Conservation (phyloP, 108 stramenopile species). For the Stephanodiscus minutulus region DNA sequence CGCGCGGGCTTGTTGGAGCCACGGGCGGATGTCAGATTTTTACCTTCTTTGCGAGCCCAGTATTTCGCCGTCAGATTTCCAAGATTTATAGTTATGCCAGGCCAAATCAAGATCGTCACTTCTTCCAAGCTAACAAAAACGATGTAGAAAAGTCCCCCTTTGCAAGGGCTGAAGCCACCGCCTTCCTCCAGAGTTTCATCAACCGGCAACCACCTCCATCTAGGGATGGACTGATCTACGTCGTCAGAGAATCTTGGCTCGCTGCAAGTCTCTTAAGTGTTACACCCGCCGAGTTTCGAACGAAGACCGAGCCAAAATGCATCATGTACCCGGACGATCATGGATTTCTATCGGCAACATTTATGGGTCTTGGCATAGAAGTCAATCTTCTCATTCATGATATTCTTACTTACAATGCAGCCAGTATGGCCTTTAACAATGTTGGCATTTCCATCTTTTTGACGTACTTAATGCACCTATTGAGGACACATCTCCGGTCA, state of each 20-base stretch:
- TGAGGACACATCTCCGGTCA: conserved; percentile 28
- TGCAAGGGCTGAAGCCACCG: conserved; percentile 25
- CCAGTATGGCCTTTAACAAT: conserved; percentile 61
- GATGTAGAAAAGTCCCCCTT: conserved; percentile 8
- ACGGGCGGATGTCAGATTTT: conserved; percentile 46
- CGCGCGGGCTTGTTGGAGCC: conserved; percentile 62
- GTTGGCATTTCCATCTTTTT: conserved; percentile 51
- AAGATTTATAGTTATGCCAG: conserved; percentile 42
- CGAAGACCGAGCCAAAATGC: conserved; percentile 44
- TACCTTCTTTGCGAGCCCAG: conserved; percentile 35
- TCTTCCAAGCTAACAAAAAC: conserved; percentile 5
- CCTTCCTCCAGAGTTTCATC: conserved; percentile 39
- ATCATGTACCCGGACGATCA: conserved; percentile 68
- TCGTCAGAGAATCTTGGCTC: conserved; percentile 32
- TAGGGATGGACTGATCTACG: conserved; percentile 24
- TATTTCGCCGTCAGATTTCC: conserved; percentile 41
- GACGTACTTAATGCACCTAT: conserved; percentile 59
- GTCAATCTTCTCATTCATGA: conserved; percentile 66
- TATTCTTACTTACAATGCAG: conserved; percentile 60
- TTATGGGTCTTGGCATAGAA: conserved; percentile 72
- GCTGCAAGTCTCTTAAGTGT: conserved; percentile 40
- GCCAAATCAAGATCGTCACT: conserved; percentile 4
- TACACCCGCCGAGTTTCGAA: conserved; percentile 49
- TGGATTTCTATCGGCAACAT: conserved; percentile 51
- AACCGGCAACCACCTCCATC: conserved; percentile 32